Evolutionary conservation across 2,329 filamentous ascomycete genomes (phyloP), one percentile per base, ranked within the genome.

Genomic region (Graphiopsis chlorocephala): DNA sequence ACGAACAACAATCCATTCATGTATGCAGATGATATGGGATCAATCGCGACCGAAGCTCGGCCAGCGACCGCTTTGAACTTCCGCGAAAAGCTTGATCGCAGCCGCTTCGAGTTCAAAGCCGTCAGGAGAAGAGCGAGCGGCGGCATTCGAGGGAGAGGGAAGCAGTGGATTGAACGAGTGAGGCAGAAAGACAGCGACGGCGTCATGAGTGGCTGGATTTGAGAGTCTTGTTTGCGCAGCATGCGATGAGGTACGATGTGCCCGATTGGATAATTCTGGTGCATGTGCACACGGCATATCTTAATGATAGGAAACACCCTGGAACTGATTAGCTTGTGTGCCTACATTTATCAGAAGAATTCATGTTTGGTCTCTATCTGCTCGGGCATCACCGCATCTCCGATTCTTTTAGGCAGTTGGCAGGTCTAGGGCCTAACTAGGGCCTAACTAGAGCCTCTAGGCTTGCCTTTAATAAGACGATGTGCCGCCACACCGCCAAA

Each of bases 41-140:
- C 14, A 5, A 12, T 20, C 23, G 29, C 23, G 3, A 17, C 0
- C 1, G 23, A 53, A 2, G 11, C 60, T 29, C 31, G 60, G 25
- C 68, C 72, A 11, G 65, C 63, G n/a, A 71, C 70, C 2, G 67
- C 69, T 14, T 65, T 68, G 55, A 68, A 67, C 23, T 69, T 72
- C 23, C 66, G 73, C 14, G 71, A 73, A 33, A 72, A 71, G 53
- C 61, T 73, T 10, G 75, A 76, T 50, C 66, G 71, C 15, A 75
- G 71, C 50, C 68, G 74, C 12, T 76, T 76, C 62, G 74, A 75
- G 62, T 75, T 76, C 66, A 72, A 72, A 55, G 72, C 72, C 20
- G 72, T 75, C 14, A 67, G 72, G 48, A 68, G 70, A 45, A 73
- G 73, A 64, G 68, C 66, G 23, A 75, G 72, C 20, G 70, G 67